Conservation (phyloP, 1,139 yeast genomes). For the Magnusiomyces paraingens region DNA sequence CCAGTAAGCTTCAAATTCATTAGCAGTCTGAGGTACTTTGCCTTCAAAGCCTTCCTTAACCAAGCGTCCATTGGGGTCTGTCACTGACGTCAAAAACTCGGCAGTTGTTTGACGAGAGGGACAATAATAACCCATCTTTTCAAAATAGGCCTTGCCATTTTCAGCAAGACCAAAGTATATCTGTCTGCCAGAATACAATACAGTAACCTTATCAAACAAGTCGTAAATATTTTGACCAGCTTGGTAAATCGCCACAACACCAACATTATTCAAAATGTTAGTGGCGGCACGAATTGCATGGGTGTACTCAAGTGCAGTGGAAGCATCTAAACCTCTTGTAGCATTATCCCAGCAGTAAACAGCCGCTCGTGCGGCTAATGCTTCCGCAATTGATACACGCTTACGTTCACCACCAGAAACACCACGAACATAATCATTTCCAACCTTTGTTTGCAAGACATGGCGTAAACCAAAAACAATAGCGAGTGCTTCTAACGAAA, state of each 20-base stretch:
- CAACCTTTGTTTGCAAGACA: constrained; percentile 47
- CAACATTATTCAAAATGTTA: constrained; percentile 45
- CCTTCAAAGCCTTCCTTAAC: constrained; percentile 41
- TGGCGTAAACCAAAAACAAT: constrained; percentile 51
- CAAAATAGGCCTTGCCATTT: constrained; percentile 46
- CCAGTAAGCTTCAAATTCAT: constrained; percentile 54
- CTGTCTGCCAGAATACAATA: constrained; percentile 50
- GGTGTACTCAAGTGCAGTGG: constrained; percentile 61
- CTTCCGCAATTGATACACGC: constrained; percentile 55
- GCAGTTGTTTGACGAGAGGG: constrained; percentile 53
- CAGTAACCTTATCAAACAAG: constrained; percentile 55
- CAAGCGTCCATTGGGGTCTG: constrained; percentile 47
- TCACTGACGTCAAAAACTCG: constrained; percentile 56
- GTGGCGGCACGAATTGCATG: constrained; percentile 54
- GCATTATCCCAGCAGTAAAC: constrained; percentile 66
- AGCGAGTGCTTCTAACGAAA: constrained; percentile 43
- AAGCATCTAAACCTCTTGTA: constrained; percentile 64
- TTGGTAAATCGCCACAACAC: constrained; percentile 53
- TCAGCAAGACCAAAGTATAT: constrained; percentile 49
- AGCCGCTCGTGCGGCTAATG: constrained; percentile 49
- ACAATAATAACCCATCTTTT: constrained; percentile 51
- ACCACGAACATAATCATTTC: constrained; percentile 53
- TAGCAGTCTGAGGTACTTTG: constrained; percentile 47
- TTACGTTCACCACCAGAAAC: constrained; percentile 58
- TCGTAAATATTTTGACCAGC: constrained; percentile 58